These are phyloP conservation scores for Rhypophila decipiens DNA, from an alignment of 495 filamentous ascomycete species.

Conservation along the genomic window DNA sequence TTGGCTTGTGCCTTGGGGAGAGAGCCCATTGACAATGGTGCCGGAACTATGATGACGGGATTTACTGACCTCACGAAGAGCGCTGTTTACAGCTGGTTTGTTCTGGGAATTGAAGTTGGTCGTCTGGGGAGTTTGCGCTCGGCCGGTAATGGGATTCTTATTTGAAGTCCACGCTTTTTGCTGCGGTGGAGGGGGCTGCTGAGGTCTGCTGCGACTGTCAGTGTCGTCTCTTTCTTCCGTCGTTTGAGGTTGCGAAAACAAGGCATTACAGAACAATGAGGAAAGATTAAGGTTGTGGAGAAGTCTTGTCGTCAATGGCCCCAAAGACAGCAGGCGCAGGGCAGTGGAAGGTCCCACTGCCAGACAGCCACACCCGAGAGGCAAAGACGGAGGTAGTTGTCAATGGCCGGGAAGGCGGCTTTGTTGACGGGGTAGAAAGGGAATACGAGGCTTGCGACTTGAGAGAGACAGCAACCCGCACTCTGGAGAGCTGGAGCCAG, in stretches of 20 bases:
- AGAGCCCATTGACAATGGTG: too few species aligned
- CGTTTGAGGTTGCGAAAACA: neutral
- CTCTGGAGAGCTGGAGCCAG: too few species aligned
- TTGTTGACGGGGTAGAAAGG: constrained; percentile 15
- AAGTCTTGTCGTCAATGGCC: too few species aligned
- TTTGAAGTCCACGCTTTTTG: constrained; percentile 34
- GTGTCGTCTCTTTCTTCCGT: constrained; percentile 11
- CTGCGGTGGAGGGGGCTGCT: constrained; percentile 31
- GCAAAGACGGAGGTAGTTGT: too few species aligned
- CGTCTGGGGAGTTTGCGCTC: constrained; percentile 21
- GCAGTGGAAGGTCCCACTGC: too few species aligned
- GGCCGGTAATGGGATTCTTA: constrained; percentile 33
- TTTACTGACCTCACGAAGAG: constrained; percentile 32
- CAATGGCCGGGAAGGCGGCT: constrained; percentile 5
- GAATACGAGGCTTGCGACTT: neutral
- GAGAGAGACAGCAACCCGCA: too few species aligned
- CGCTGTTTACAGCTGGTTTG: constrained; percentile 10
- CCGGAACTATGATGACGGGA: too few species aligned
- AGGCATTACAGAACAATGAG: neutral
- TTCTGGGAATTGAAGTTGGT: constrained; percentile 20
- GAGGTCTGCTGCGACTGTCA: constrained; percentile 29
- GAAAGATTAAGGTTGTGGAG: neutral
- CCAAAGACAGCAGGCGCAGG: too few species aligned
- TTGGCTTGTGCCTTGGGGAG: too few species aligned
- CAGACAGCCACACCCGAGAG: too few species aligned